phyloP scores from a whole-genome alignment of 2,329 filamentous ascomycete species.

The Fusarium piperis region DNA sequence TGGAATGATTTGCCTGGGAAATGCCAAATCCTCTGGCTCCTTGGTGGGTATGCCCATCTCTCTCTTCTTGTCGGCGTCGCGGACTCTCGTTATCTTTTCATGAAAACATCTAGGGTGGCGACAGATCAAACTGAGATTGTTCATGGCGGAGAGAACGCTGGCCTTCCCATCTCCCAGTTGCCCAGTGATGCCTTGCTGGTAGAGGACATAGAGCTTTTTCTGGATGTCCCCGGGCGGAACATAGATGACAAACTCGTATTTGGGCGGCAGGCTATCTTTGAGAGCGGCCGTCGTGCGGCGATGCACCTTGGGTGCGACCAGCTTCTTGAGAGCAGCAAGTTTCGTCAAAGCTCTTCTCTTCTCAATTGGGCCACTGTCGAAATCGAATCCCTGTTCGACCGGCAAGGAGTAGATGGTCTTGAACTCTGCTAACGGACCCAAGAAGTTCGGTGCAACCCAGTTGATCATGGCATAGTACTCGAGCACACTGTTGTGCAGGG shows the following conservation, averaged over 20 bases:
- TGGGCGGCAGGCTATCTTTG: constrained; percentile 73
- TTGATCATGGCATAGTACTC: constrained; percentile 91
- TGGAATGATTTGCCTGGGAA: constrained; percentile 42
- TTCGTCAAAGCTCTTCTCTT: constrained; percentile 70
- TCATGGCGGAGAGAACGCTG: constrained; percentile 49
- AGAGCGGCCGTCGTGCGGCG: constrained; percentile 75
- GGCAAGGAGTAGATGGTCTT: constrained; percentile 73
- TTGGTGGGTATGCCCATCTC: background rate
- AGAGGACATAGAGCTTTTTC: constrained; percentile 65
- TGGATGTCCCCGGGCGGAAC: constrained; percentile 76
- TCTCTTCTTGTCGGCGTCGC: background rate
- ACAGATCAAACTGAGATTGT: constrained; percentile 58
- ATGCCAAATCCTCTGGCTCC: constrained; percentile 17
- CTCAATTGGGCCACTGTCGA: constrained; percentile 67
- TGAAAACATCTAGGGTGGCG: constrained; percentile 63
- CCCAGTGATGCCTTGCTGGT: constrained; percentile 45
- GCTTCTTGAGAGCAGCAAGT: constrained; percentile 75
- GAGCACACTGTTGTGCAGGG: constrained; percentile 82
- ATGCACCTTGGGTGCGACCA: constrained; percentile 81
- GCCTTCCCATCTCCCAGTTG: constrained; percentile 10
- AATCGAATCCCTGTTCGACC: constrained; percentile 76
- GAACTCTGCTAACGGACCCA: constrained; percentile 77
- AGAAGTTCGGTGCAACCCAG: constrained; percentile 83
- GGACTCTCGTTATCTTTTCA: constrained; percentile 42
- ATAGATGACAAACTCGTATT: constrained; percentile 83